Evolutionary conservation across 805 yeast genomes (phyloP).

Genomic region (Zygosaccharomyces kombuchaensis): DNA sequence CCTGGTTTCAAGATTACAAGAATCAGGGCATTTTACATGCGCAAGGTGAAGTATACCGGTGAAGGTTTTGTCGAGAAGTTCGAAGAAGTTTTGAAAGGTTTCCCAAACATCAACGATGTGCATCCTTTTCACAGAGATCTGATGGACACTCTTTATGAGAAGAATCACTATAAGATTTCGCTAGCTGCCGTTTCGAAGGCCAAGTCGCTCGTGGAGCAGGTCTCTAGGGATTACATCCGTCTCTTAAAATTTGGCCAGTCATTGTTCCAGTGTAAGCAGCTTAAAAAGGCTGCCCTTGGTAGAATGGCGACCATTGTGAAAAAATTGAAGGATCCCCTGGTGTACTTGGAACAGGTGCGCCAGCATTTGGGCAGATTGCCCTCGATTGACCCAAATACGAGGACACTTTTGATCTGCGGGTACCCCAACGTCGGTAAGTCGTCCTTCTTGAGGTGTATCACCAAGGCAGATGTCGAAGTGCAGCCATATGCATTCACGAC

Average conservation of each 20-base stretch:
- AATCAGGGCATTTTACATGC: constrained; percentile 95
- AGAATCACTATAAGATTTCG: constrained; percentile 96
- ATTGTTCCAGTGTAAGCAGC: constrained; percentile 95
- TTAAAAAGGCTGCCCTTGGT: constrained; percentile 97
- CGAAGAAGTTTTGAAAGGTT: constrained; percentile 76
- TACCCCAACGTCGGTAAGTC: constrained; percentile 99
- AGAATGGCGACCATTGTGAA: constrained; percentile 98
- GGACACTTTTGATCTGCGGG: constrained; percentile 96
- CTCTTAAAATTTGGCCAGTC: constrained; percentile 96
- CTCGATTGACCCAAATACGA: constrained; percentile 95
- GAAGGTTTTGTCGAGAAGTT: constrained; percentile 95
- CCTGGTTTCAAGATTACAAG: constrained; percentile 95
- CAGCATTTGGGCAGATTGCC: constrained; percentile 99
- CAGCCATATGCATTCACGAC: constrained; percentile 99
- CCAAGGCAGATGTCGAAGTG: constrained; percentile 98
- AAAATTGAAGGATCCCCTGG: constrained; percentile 89
- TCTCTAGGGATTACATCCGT: constrained; percentile 90
- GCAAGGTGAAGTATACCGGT: constrained; percentile 93
- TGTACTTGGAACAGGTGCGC: constrained; percentile 95
- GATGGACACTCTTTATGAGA: constrained; percentile 96
- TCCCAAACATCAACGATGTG: constrained; percentile 94
- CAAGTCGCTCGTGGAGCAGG: constrained; percentile 90
- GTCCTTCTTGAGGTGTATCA: constrained; percentile 84
- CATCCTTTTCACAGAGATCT: constrained; percentile 98
- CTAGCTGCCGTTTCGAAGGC: constrained; percentile 93